phyloP scores from a whole-genome alignment of 2,329 filamentous ascomycete genomes.

The Penicillium sp. region DNA sequence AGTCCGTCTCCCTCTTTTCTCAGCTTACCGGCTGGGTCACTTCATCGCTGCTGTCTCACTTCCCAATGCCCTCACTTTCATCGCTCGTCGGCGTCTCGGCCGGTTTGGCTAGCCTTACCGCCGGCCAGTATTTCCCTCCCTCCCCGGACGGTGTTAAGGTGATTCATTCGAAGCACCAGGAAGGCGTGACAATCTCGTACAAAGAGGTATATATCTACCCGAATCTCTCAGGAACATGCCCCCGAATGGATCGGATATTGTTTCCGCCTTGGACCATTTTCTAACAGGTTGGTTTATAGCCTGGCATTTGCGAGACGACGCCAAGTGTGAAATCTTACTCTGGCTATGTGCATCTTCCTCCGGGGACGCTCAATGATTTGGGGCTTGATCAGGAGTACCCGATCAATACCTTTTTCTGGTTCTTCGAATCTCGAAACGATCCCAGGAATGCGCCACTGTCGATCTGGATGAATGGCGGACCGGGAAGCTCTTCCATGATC shows the following conservation, averaged over 20 bases:
- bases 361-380: conserved; percentile 47
- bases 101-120: conserved; percentile 26
- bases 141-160: conserved; percentile 47
- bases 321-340: conserved; percentile 62
- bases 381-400: conserved; percentile 56
- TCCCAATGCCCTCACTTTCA: conserved; percentile 21
- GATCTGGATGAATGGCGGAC: conserved; percentile 68
- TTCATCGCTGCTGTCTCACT: background rate
- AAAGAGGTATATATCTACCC: conserved; percentile 44
- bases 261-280: too few relatives aligned
- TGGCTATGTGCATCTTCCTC: conserved; percentile 64
- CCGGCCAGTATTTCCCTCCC: conserved; percentile 48
- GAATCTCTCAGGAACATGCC: background rate
- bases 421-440: conserved; percentile 62
- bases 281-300: conserved; percentile 30
- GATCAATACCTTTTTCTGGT: conserved; percentile 71
- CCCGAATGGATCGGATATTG: background rate
- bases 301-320: conserved; percentile 62
- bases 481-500: conserved; percentile 63
- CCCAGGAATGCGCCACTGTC: conserved; percentile 61
- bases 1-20: background rate
- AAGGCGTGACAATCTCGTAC: conserved; percentile 52
- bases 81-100: conserved; percentile 20
- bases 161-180: conserved; percentile 48
- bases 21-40: background rate